These are phyloP conservation scores for Biscogniauxia marginata DNA, from an alignment of 2,329 filamentous ascomycete genomes.

Conservation along the genomic window DNA sequence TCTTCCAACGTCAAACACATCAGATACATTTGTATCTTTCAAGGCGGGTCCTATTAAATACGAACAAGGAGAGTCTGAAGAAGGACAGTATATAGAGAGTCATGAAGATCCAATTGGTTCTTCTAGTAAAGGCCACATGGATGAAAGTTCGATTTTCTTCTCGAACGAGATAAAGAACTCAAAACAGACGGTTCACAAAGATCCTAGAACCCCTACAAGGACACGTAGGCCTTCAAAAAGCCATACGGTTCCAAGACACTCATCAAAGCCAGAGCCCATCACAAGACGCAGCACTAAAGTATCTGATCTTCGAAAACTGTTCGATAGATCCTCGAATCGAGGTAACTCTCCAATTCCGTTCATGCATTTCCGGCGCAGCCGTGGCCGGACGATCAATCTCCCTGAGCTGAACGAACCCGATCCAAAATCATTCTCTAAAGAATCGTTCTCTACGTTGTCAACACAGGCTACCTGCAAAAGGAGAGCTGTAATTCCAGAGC, in stretches of 20 bases:
- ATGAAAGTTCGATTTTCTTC: neutral
- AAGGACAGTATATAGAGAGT: neutral
- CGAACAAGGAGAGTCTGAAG: neutral
- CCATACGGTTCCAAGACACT: neutral
- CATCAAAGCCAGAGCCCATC: slow-evolving; percentile 3
- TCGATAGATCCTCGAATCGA: slow-evolving; percentile 24
- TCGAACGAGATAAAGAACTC: no score
- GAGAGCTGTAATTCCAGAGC: slow-evolving; percentile 17
- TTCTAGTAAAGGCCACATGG: neutral
- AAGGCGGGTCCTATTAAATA: neutral
- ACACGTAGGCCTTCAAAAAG: neutral
- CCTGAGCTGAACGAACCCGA: slow-evolving; percentile 3
- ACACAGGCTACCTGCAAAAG: slow-evolving; percentile 7
- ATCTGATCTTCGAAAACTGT: slow-evolving; percentile 29
- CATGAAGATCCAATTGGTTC: neutral
- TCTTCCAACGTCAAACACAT: neutral
- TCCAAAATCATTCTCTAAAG: neutral
- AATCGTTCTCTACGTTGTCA: slow-evolving; percentile 11
- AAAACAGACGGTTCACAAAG: neutral
- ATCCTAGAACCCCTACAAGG: neutral
- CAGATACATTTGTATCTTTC: slow-evolving; percentile 6
- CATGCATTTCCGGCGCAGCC: slow-evolving; percentile 20
- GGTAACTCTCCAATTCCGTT: slow-evolving; percentile 20
- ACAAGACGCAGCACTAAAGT: slow-evolving; percentile 25
- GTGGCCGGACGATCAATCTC: slow-evolving; percentile 9